These are phyloP conservation scores for Climacium dendroides DNA, from an alignment of 225 moss, liverwort and hornwort species.

Conservation along the genomic window DNA sequence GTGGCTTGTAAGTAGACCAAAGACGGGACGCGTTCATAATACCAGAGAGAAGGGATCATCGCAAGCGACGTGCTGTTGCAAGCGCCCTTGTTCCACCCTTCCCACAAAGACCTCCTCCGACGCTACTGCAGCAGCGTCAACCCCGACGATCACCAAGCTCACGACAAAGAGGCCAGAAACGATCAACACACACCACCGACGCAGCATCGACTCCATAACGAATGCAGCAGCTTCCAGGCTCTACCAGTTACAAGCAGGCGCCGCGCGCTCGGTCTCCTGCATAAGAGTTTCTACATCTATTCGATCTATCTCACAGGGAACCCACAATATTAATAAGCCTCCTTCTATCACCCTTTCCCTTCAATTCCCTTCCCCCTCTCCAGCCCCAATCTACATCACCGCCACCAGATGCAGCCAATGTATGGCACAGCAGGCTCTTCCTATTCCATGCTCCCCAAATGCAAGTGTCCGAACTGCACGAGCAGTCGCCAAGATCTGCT, in stretches of 20 bases:
- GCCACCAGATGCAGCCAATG: background rate
- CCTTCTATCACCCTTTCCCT: background rate
- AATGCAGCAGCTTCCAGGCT: background rate
- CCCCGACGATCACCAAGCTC: background rate
- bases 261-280: background rate
- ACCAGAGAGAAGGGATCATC: background rate
- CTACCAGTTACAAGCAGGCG: background rate
- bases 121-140: background rate
- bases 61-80: background rate
- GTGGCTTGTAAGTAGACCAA: background rate
- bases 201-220: background rate
- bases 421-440: background rate
- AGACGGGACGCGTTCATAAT: background rate
- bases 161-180: background rate
- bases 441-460: background rate
- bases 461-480: background rate
- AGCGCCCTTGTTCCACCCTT: background rate
- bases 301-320: background rate
- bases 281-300: background rate
- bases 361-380: background rate
- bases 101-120: slow-evolving; percentile 8
- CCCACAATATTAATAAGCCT: background rate
- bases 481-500: background rate
- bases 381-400: background rate
- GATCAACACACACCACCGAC: background rate